Evolutionary conservation across 805 yeast species (phyloP).

Genomic region (Candida parachauliodes): DNA sequence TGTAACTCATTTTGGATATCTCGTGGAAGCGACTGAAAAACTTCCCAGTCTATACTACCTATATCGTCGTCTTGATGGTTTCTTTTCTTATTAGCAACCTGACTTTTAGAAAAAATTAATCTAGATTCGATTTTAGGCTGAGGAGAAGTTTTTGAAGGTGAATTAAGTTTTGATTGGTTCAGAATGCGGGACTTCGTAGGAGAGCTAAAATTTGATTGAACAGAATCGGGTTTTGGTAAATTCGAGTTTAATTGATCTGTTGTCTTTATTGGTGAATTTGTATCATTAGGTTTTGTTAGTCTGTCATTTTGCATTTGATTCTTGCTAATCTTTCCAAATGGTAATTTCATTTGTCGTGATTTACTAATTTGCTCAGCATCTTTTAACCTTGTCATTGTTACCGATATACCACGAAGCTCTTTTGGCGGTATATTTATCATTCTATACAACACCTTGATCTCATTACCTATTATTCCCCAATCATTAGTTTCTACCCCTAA

Average conservation of each 20-base stretch:
- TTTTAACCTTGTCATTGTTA: conserved; percentile 61
- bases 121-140: background rate
- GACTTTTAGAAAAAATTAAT: conserved; percentile 2
- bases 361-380: conserved; percentile 25
- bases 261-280: too few species aligned
- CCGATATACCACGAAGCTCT: conserved; percentile 76
- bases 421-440: conserved; percentile 54
- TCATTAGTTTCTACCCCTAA: conserved; percentile 63
- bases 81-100: background rate
- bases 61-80: conserved; percentile 4
- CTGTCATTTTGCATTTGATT: background rate
- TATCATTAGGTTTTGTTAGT: background rate
- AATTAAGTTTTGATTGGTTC: too few species aligned
- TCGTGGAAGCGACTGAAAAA: conserved; percentile 60
- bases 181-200: background rate
- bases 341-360: conserved; percentile 22
- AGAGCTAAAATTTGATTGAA: background rate
- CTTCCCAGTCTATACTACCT: conserved; percentile 55
- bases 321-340: conserved; percentile 14
- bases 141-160: background rate
- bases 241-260: background rate
- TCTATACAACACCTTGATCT: conserved; percentile 53
- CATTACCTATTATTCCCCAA: conserved; percentile 57
- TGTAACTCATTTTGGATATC: conserved; percentile 63
- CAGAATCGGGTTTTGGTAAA: background rate